A percentile compares a stretch with the other conserved stretches of the same genome.
phyloP scores from a whole-genome alignment of 345 rosid species.

The Boechera stricta region DNA sequence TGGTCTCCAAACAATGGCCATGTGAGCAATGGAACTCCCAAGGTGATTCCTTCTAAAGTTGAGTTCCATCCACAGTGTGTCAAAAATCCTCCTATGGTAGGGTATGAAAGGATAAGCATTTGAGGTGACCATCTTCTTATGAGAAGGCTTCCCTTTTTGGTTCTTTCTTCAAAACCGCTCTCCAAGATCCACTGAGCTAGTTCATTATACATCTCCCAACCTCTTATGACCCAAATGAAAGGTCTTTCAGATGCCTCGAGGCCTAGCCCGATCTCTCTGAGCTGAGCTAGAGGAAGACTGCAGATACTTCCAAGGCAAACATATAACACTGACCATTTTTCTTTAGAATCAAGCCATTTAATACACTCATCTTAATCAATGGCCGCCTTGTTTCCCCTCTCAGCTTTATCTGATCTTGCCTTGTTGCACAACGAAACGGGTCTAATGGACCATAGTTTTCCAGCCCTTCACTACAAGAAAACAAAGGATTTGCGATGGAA shows the following conservation, averaged over 20 bases:
- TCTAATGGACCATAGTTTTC: conserved; percentile 57
- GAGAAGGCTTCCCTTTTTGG: conserved; percentile 33
- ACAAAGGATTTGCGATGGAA: no score
- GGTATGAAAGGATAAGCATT: conserved; percentile 43
- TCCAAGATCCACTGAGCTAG: conserved; percentile 44
- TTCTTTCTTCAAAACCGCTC: conserved; percentile 34
- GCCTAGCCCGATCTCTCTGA: conserved; percentile 56
- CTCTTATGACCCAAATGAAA: conserved; percentile 67
- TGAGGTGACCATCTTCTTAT: conserved; percentile 47
- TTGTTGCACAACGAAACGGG: conserved; percentile 53
- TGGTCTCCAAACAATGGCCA: conserved; percentile 48
- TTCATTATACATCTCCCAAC: conserved; percentile 41
- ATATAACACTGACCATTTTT: conserved; percentile 48
- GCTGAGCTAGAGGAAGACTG: conserved; percentile 37
- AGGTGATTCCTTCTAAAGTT: conserved; percentile 34
- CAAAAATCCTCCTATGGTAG: conserved; percentile 42
- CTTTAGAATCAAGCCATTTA: conserved; percentile 53
- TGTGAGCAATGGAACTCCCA: conserved; percentile 33
- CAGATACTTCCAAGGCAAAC: conserved; percentile 57
- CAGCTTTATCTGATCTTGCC: conserved; percentile 37
- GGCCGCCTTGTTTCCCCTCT: conserved; percentile 50
- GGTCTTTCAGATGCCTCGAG: conserved; percentile 52
- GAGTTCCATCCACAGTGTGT: conserved; percentile 51
- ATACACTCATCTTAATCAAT: conserved; percentile 34
- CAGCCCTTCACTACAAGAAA: conserved; percentile 3